These are phyloP conservation scores for Suillus alpinus DNA, from an alignment of 768 basidiomycete genomes.

Conservation along the genomic window DNA sequence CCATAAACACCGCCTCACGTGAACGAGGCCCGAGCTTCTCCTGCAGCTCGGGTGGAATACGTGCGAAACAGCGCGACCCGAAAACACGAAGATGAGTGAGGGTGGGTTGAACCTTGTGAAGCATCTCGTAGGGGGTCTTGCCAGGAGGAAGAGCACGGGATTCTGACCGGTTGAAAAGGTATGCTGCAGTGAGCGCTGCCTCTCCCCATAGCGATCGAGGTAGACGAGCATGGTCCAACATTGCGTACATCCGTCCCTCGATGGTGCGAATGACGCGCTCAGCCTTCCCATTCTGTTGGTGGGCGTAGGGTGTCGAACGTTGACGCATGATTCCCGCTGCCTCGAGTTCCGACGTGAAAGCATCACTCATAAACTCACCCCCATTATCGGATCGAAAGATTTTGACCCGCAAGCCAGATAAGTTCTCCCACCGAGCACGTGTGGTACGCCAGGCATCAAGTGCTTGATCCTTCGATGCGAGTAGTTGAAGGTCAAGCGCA, in stretches of 20 bases:
- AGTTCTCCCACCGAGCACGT: neutral
- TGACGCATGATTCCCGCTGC: slow-evolving; percentile 22
- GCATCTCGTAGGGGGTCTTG: neutral
- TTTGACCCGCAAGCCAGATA: neutral
- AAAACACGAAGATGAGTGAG: neutral
- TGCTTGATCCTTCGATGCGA: too few relatives aligned
- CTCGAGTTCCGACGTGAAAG: neutral
- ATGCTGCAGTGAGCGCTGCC: slow-evolving; percentile 1
- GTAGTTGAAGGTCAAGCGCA: too few relatives aligned
- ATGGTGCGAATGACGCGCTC: slow-evolving; percentile 28
- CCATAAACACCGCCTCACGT: neutral
- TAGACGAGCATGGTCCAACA: slow-evolving; percentile 21
- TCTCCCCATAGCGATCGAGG: slow-evolving; percentile 15
- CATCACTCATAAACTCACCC: neutral
- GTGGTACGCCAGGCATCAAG: too few relatives aligned
- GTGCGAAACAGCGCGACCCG: neutral
- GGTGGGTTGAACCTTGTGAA: neutral
- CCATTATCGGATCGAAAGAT: neutral
- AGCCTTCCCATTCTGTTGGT: slow-evolving; percentile 31
- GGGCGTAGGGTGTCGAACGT: slow-evolving; percentile 26
- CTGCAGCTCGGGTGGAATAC: neutral
- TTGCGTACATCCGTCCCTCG: slow-evolving; percentile 18
- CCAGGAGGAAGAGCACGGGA: neutral
- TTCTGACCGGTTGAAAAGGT: neutral
- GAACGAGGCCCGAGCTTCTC: neutral